A percentile compares a stretch with the other conserved stretches of the same genome.
phyloP scores from a whole-genome alignment of 78 protist species.

The Pigoraptor vietnamica region DNA sequence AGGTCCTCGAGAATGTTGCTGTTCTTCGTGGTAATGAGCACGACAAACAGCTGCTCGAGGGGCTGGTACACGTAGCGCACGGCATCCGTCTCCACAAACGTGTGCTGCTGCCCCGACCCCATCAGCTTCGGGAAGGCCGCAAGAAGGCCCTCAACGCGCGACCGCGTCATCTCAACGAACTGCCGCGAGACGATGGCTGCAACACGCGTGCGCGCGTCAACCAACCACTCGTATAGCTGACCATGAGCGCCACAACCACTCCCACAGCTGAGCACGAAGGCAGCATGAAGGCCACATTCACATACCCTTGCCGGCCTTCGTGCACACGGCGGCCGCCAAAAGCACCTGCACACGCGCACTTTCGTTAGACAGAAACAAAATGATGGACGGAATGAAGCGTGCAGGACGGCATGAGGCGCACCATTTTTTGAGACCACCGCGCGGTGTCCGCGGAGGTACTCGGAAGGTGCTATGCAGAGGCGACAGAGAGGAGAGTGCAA shows the following conservation, averaged over 20 bases:
- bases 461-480: no score
- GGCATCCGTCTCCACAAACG: conserved; percentile 81
- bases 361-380: not conserved
- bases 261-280: not conserved
- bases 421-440: no score
- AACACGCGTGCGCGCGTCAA: not conserved
- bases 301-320: conserved; percentile 48
- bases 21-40: conserved; percentile 85
- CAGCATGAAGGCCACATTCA: not conserved
- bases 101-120: conserved; percentile 81
- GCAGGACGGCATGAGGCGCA: no score
- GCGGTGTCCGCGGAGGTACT: no score
- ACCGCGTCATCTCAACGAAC: conserved; percentile 83
- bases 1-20: conserved; percentile 92
- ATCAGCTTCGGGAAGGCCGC: conserved; percentile 93
- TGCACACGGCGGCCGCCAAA: conserved; percentile 41
- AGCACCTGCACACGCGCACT: conserved; percentile 27
- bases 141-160: conserved; percentile 89
- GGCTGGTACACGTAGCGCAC: conserved; percentile 96
- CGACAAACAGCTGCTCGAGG: conserved; percentile 74
- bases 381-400: no score
- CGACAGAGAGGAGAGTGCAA: no score
- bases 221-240: not conserved
- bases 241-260: not conserved
- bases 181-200: conserved; percentile 83